A percentile compares a stretch with the other conserved stretches of the same genome.
These are phyloP conservation scores for Brassica juncea DNA, from an alignment of 345 rosid species.

Conservation along the genomic window DNA sequence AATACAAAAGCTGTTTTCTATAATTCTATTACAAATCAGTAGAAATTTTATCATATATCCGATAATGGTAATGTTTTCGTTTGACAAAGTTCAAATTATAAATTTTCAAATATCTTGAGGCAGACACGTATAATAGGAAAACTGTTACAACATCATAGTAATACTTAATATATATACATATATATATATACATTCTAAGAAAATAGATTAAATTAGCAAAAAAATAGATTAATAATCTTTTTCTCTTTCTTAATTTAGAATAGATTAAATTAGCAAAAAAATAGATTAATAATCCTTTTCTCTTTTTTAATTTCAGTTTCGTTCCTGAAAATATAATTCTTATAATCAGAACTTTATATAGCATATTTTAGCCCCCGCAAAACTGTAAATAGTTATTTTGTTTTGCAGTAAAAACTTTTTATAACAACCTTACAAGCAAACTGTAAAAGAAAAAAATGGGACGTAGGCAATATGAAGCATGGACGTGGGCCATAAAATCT, in stretches of 20 bases:
- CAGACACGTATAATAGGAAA: background rate
- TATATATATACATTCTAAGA: no score
- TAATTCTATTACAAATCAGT: background rate
- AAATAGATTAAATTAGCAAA: no score
- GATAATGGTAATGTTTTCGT: background rate
- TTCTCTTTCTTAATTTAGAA: no score
- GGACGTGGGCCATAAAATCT: conserved; percentile 28
- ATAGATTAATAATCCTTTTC: background rate
- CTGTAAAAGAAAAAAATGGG: background rate
- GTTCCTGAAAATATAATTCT: background rate
- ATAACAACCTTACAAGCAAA: background rate
- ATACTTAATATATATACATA: no score
- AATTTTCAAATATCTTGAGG: background rate
- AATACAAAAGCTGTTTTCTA: background rate
- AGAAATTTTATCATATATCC: no score
- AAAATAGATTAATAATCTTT: no score
- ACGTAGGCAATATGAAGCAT: conserved; percentile 28
- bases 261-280: no score
- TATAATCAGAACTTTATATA: background rate
- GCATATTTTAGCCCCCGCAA: background rate
- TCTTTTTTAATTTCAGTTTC: background rate
- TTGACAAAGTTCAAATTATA: background rate
- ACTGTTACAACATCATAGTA: background rate
- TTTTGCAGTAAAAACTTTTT: background rate
- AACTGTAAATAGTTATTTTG: background rate